Evolutionary conservation across 2,329 filamentous ascomycete species (phyloP).

Genomic region (Xylaria sp.): DNA sequence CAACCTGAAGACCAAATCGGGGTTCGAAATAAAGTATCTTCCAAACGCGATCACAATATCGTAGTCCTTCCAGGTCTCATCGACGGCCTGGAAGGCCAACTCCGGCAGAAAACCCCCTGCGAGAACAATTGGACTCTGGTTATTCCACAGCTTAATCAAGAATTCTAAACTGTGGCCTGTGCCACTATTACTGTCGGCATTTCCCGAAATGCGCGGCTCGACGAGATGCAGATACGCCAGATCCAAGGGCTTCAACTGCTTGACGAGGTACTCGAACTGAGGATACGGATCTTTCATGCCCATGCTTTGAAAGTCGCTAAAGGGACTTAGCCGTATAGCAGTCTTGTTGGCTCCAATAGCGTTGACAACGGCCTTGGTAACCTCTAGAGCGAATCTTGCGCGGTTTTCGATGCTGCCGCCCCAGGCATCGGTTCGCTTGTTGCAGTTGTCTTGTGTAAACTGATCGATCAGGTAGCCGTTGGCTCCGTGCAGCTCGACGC

Average conservation of each 20-base stretch:
- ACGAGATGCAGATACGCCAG: constrained; percentile 68
- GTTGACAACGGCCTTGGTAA: constrained; percentile 60
- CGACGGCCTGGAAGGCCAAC: constrained; percentile 51
- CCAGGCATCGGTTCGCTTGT: constrained; percentile 65
- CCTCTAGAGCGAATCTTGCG: constrained; percentile 62
- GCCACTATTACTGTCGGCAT: constrained; percentile 51
- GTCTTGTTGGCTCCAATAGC: constrained; percentile 62
- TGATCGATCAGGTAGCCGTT: constrained; percentile 66
- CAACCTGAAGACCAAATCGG: constrained; percentile 59
- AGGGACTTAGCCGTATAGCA: constrained; percentile 64
- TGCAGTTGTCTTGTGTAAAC: constrained; percentile 65
- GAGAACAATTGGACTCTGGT: constrained; percentile 57
- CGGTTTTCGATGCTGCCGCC: constrained; percentile 67
- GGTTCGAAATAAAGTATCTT: constrained; percentile 59
- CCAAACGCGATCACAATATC: constrained; percentile 60
- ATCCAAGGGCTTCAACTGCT: constrained; percentile 59
- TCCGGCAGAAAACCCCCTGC: constrained; percentile 55
- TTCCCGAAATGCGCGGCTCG: constrained; percentile 60
- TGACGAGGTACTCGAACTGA: constrained; percentile 65
- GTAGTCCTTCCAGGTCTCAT: constrained; percentile 53
- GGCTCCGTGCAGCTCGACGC: constrained; percentile 60
- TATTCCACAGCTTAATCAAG: constrained; percentile 57
- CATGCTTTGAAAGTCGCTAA: constrained; percentile 67
- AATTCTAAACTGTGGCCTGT: constrained; percentile 54
- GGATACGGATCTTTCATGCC: constrained; percentile 64